These are phyloP conservation scores for Symbiodinium natans DNA, from an alignment of 73 alveolate species.

Conservation along the genomic window DNA sequence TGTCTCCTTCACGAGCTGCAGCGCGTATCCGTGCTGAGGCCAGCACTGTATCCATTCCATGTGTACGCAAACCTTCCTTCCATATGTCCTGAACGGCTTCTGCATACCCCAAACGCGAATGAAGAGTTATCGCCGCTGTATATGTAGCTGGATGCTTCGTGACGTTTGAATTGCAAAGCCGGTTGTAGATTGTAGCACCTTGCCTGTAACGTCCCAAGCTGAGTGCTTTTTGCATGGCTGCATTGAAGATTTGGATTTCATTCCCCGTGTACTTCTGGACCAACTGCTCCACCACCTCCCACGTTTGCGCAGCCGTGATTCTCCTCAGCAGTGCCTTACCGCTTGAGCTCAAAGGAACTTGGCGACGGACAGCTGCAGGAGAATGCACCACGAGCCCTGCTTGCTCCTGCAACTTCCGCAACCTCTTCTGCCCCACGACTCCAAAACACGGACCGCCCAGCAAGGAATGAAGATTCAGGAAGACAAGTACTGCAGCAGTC, in stretches of 20 bases:
- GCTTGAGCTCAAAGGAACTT: neutral
- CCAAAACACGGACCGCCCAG: too few relatives aligned
- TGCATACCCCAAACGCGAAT: neutral
- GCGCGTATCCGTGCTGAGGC: conserved; percentile 2
- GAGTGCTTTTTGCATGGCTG: neutral
- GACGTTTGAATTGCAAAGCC: neutral
- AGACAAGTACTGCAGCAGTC: too few relatives aligned
- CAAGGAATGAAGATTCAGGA: too few relatives aligned
- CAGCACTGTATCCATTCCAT: neutral
- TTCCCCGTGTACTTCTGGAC: neutral
- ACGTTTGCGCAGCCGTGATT: neutral
- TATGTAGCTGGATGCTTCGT: neutral
- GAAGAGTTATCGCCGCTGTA: neutral
- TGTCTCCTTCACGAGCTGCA: neutral
- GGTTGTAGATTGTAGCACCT: neutral
- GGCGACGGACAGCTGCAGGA: too few relatives aligned
- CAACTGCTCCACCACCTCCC: neutral
- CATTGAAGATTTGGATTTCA: neutral
- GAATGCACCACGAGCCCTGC: too few relatives aligned
- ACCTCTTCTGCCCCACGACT: too few relatives aligned
- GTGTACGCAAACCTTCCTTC: neutral
- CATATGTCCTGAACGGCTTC: neutral
- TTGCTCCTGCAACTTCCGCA: too few relatives aligned
- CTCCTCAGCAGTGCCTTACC: neutral
- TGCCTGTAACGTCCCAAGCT: neutral